A percentile compares a stretch with the other conserved stretches of the same genome.
phyloP scores from a whole-genome alignment of 495 filamentous ascomycete genomes.

The Neurospora sp. region DNA sequence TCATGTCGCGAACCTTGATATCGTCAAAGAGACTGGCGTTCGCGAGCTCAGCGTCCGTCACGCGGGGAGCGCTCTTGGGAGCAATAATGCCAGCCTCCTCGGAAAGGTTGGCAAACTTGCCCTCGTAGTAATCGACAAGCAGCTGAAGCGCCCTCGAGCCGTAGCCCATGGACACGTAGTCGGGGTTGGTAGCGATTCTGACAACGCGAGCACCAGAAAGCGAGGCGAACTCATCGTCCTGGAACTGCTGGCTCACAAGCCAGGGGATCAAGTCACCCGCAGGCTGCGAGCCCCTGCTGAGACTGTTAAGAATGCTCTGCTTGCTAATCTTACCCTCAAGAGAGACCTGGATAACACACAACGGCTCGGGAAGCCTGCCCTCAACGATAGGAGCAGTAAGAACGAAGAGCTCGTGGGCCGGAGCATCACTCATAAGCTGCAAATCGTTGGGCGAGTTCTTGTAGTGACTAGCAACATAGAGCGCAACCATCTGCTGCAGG shows the following conservation, averaged over 20 bases:
- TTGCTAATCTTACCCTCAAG: conserved; percentile 91
- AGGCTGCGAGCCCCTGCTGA: conserved; percentile 81
- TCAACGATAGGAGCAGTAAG: conserved; percentile 82
- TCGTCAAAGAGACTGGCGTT: conserved; percentile 71
- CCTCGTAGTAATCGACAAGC: conserved; percentile 86
- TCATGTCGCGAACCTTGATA: conserved; percentile 81
- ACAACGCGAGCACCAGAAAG: conserved; percentile 88
- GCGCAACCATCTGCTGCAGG: conserved; percentile 92
- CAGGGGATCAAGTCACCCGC: conserved; percentile 96
- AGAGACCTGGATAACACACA: conserved; percentile 90
- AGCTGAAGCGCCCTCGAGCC: conserved; percentile 80
- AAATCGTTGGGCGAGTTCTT: conserved; percentile 98
- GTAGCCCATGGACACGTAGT: conserved; percentile 86
- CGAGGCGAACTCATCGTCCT: conserved; percentile 92
- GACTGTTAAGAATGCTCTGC: conserved; percentile 77
- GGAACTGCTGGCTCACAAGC: conserved; percentile 97
- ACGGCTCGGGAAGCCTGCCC: conserved; percentile 77
- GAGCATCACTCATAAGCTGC: conserved; percentile 95
- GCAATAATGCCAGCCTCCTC: conserved; percentile 43
- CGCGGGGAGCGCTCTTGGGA: conserved; percentile 56
- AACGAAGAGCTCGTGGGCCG: conserved; percentile 93
- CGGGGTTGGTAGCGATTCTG: conserved; percentile 92
- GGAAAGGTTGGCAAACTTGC: conserved; percentile 76
- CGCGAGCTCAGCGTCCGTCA: conserved; percentile 76
- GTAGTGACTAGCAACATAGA: conserved; percentile 97